Evolutionary conservation across 2,329 filamentous ascomycete genomes (phyloP), one percentile per base, ranked within the genome.

Genomic region (Xylariaceae sp.): DNA sequence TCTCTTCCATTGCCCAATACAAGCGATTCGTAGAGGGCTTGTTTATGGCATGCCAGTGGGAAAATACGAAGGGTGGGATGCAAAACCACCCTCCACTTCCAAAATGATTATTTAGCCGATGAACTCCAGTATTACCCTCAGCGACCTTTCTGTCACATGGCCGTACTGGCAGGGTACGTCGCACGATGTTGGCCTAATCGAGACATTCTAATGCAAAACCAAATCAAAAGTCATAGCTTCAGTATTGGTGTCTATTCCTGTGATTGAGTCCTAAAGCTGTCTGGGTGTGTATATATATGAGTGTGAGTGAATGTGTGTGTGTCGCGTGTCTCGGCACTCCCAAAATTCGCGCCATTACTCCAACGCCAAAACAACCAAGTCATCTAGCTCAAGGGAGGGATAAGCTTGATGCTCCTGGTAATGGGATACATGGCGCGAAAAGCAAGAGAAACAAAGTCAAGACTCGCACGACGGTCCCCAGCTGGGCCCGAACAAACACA

Each of bases 341-440:
- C 50, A 41, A 37, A 47, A 47, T 39, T 35, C 44, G 53, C 50
- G 46, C 53, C 53, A 48, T 46, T 47, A 54, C 50, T 53, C 52
- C 50, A 46, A 51, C 40, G 41, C 53, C 43, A 37, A 40, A 45
- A n/a, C 47, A 38, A 38, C 40, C 41, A 34, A 44, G 43, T 34
- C n/a, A n/a, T n/a, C n/a, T n/a, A n/a, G n/a, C n/a, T n/a, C n/a
- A n/a, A n/a, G n/a, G n/a, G n/a, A n/a, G n/a, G n/a, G n/a, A n/a
- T n/a, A n/a, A n/a, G n/a, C n/a, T n/a, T n/a, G n/a, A n/a, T n/a
- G n/a, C n/a, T n/a, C n/a, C n/a, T n/a, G n/a, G n/a, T n/a, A n/a
- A n/a, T n/a, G n/a, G n/a, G n/a, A n/a, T n/a, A n/a, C n/a, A n/a
- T n/a, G n/a, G n/a, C n/a, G n/a, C n/a, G n/a, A n/a, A n/a, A n/a